Evolutionary conservation across 257 asterid species (phyloP).

Genomic region (Petrea volubilis): DNA sequence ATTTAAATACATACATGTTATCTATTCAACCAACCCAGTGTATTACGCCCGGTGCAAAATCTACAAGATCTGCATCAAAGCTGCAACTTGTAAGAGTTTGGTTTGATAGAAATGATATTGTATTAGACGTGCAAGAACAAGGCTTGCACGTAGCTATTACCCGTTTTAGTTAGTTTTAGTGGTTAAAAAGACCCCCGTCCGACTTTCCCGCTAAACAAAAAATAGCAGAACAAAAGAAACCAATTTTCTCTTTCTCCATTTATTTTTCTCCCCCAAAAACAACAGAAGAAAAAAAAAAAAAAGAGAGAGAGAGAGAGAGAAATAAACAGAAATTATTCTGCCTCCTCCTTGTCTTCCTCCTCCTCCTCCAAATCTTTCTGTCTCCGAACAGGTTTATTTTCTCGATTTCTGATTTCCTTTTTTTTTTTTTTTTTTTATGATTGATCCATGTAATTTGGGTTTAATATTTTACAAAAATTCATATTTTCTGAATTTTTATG

Average conservation of each 20-base stretch:
- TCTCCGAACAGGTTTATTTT: conserved; percentile 22
- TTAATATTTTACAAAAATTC: background rate
- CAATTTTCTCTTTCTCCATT: background rate
- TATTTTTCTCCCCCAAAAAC: background rate
- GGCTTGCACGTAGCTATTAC: conserved; percentile 27
- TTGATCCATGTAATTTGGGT: background rate
- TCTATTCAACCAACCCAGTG: no score
- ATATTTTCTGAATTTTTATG: background rate
- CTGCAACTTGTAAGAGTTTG: background rate
- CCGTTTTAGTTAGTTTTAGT: conserved; percentile 12
- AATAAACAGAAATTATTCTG: background rate
- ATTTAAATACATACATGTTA: no score
- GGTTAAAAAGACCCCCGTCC: conserved; percentile 31
- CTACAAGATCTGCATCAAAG: no score
- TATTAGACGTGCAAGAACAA: conserved; percentile 29
- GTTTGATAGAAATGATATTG: background rate
- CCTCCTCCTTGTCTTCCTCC: conserved; percentile 6
- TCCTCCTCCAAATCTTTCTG: background rate
- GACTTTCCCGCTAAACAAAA: conserved; percentile 38
- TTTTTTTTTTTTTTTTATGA: background rate
- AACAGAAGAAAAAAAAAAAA: background rate
- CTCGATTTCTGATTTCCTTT: background rate
- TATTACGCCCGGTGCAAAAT: no score
- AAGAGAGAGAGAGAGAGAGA: conserved; percentile 9
- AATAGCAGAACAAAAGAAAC: background rate